A percentile compares a stretch with the other conserved stretches of the same genome.
Conservation (phyloP, 208 protist genomes). For the Trypanosoma rangeli region DNA sequence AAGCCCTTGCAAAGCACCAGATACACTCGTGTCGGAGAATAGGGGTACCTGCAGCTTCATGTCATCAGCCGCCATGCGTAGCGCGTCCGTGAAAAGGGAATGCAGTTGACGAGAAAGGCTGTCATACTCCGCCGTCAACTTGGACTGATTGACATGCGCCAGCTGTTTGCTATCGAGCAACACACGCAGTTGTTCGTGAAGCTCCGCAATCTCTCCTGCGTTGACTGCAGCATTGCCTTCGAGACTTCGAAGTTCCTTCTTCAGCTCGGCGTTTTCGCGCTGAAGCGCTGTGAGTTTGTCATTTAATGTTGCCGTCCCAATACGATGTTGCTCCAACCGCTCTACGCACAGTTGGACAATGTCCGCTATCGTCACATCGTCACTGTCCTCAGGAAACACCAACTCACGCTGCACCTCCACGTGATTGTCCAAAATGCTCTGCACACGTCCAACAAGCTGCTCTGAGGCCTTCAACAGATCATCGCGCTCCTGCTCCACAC, state of each 20-base stretch:
- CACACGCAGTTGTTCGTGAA: slow-evolving; percentile 3
- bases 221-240: not conserved
- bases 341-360: slow-evolving; percentile 26
- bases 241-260: slow-evolving; percentile 1
- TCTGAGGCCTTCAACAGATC: slow-evolving; percentile 15
- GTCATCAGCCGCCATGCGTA: slow-evolving; percentile 29
- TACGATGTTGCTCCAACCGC: slow-evolving; percentile 3
- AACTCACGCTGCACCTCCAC: slow-evolving; percentile 28
- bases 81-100: slow-evolving; percentile 24
- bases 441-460: slow-evolving; percentile 29
- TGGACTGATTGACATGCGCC: slow-evolving; percentile 11
- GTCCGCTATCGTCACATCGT: slow-evolving; percentile 20
- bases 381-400: slow-evolving; percentile 1
- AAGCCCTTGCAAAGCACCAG: slow-evolving; percentile 40
- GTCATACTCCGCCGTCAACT: slow-evolving; percentile 24
- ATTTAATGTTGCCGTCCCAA: not conserved
- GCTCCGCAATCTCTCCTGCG: slow-evolving; percentile 6
- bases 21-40: slow-evolving; percentile 30
- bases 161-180: slow-evolving; percentile 1
- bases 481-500: slow-evolving; percentile 19
- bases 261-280: not conserved
- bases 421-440: slow-evolving; percentile 24
- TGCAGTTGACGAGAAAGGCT: slow-evolving; percentile 22
- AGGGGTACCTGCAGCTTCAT: slow-evolving; percentile 30
- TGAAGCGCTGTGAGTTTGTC: not conserved